These are phyloP conservation scores for Pseudonitzschia delicatissima DNA, from an alignment of 108 stramenopile species.

Conservation along the genomic window DNA sequence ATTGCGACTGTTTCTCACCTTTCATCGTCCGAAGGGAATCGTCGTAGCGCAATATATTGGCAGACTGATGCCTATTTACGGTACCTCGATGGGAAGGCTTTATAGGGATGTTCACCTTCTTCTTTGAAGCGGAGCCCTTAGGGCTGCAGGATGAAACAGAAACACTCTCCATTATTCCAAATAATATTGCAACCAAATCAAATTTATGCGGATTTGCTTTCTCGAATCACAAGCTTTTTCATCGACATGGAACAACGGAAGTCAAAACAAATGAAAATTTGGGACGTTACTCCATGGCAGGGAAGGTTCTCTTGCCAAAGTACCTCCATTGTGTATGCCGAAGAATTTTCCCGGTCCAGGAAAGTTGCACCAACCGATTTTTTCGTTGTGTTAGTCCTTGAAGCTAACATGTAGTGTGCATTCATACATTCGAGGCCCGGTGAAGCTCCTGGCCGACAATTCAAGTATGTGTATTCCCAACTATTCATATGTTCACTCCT, in stretches of 20 bases:
- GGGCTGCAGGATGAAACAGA: conserved; percentile 7
- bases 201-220: conserved; percentile 5
- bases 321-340: conserved; percentile 8
- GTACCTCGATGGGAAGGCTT: not conserved
- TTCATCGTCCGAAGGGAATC: not conserved
- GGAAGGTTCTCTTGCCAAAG: not conserved
- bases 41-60: not conserved
- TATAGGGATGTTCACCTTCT: not conserved
- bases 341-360: conserved; percentile 5
- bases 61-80: not conserved
- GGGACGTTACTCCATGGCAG: not conserved
- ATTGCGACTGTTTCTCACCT: not conserved
- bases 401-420: not conserved
- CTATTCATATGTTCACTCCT: too few relatives aligned
- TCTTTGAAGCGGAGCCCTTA: not conserved
- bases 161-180: conserved; percentile 1
- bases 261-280: conserved; percentile 4
- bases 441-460: too few relatives aligned
- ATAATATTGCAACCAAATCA: not conserved
- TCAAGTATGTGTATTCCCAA: too few relatives aligned
- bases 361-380: not conserved
- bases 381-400: not conserved
- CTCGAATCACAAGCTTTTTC: not conserved
- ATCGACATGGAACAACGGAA: not conserved
- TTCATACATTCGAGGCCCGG: too few relatives aligned